Conservation (phyloP, 2,329 filamentous ascomycete genomes). For the Zelopaecilomyces penicillatus region DNA sequence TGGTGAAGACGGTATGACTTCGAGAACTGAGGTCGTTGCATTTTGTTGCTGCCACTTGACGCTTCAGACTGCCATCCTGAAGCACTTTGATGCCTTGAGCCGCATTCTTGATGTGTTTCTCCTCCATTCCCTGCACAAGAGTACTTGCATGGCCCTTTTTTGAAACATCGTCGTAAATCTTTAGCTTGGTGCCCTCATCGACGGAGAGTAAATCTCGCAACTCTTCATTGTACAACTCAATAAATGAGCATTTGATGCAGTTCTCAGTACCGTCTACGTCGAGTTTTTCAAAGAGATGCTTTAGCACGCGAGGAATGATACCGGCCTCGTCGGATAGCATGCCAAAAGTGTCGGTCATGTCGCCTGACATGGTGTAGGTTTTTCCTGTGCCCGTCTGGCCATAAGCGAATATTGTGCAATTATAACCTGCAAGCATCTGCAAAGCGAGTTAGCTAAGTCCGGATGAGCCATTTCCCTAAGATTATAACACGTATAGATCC, state of each 20-base stretch:
- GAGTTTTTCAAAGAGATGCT: constrained; percentile 79
- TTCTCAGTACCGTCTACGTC: constrained; percentile 71
- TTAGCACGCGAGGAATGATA: constrained; percentile 86
- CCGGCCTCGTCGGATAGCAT: constrained; percentile 85
- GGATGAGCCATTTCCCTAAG: too few relatives aligned
- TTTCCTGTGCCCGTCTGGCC: constrained; percentile 97
- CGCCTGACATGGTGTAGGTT: constrained; percentile 98
- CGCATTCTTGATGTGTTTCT: constrained; percentile 82
- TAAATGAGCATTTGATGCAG: constrained; percentile 95
- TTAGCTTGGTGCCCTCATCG: constrained; percentile 79
- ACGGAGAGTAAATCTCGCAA: constrained; percentile 76
- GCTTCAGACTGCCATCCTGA: constrained; percentile 80
- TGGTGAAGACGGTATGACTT: constrained; percentile 95
- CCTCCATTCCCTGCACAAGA: constrained; percentile 95
- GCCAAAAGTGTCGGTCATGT: constrained; percentile 81
- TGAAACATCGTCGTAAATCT: constrained; percentile 87
- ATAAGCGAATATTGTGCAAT: constrained; percentile 98
- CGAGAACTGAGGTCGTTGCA: constrained; percentile 97
- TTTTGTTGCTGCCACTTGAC: constrained; percentile 98
- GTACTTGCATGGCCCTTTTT: constrained; percentile 80
- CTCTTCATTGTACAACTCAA: constrained; percentile 97
- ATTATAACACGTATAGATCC: background rate
- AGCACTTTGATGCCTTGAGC: constrained; percentile 81
- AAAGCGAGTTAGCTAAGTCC: background rate
- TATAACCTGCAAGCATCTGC: constrained; percentile 87